Evolutionary conservation across 176 grass and related monocot genomes (phyloP).

Genomic region (Oryza nivara): DNA sequence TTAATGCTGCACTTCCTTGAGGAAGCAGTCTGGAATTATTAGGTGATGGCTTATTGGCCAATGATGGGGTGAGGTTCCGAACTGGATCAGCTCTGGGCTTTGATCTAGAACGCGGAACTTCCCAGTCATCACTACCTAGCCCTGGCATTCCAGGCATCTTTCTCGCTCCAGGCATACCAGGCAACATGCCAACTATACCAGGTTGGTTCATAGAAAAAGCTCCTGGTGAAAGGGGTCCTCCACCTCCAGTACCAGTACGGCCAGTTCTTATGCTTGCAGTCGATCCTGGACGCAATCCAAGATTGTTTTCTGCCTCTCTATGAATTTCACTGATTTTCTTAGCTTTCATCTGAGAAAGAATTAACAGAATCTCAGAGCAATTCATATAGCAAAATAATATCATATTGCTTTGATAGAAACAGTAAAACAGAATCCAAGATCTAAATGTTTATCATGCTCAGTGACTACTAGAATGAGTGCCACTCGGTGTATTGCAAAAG

Average conservation of each 20-base stretch:
- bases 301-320: conserved; percentile 67
- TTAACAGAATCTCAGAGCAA: not conserved
- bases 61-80: conserved; percentile 7
- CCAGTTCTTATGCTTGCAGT: conserved; percentile 45
- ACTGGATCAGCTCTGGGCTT: conserved; percentile 46
- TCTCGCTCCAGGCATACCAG: conserved; percentile 79
- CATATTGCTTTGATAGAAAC: conserved; percentile 1
- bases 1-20: conserved; percentile 52
- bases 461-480: not conserved
- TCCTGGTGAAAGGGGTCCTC: conserved; percentile 46
- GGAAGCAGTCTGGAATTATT: conserved; percentile 63
- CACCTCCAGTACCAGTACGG: conserved; percentile 24
- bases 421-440: not conserved
- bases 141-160: conserved; percentile 87
- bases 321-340: conserved; percentile 74
- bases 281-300: conserved; percentile 60
- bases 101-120: conserved; percentile 71
- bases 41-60: conserved; percentile 36
- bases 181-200: conserved; percentile 79
- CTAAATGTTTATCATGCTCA: conserved; percentile 5
- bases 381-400: conserved; percentile 18
- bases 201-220: conserved; percentile 45
- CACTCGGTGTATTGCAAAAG: not conserved
- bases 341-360: conserved; percentile 60
- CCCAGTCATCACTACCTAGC: conserved; percentile 68